Evolutionary conservation across 495 filamentous ascomycete genomes (phyloP).

Genomic region (Corynascus novoguineensis): DNA sequence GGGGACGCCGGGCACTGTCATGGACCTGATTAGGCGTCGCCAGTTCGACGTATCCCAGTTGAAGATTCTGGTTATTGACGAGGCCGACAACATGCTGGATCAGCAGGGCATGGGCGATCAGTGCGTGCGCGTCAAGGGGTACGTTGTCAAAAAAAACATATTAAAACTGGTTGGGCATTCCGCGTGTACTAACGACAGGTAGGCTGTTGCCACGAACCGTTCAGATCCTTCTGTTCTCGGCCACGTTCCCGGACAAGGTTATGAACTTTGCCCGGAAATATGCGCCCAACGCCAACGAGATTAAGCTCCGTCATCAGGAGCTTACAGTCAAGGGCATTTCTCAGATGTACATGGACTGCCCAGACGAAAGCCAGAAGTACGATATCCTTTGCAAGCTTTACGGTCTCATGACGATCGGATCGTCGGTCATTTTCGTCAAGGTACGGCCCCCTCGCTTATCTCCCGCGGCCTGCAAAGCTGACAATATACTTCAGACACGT

Average conservation of each 20-base stretch:
- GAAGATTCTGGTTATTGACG: slow-evolving; percentile 79
- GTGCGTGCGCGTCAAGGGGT: slow-evolving; percentile 82
- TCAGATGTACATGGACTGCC: slow-evolving; percentile 92
- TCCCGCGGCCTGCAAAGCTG: slow-evolving; percentile 10
- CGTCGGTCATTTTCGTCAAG: slow-evolving; percentile 95
- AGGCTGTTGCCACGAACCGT: slow-evolving; percentile 64
- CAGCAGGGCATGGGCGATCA: slow-evolving; percentile 92
- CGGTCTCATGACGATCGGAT: slow-evolving; percentile 88
- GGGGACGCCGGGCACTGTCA: slow-evolving; percentile 89
- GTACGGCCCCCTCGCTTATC: slow-evolving; percentile 41
- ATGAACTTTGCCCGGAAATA: slow-evolving; percentile 71
- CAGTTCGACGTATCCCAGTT: slow-evolving; percentile 59
- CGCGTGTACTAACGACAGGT: slow-evolving; percentile 21
- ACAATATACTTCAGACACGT: slow-evolving; percentile 54
- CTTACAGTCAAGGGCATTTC: slow-evolving; percentile 95
- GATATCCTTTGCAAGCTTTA: slow-evolving; percentile 83
- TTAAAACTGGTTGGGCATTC: background rate
- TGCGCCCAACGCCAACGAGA: slow-evolving; percentile 77
- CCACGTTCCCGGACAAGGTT: slow-evolving; percentile 86
- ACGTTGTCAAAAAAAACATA: slow-evolving; percentile 33
- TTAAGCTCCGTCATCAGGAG: slow-evolving; percentile 82
- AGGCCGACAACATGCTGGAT: slow-evolving; percentile 94
- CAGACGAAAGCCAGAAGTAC: slow-evolving; percentile 76
- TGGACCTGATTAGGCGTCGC: slow-evolving; percentile 72
- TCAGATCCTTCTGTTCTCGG: slow-evolving; percentile 91